A percentile compares a stretch with the other conserved stretches of the same genome.
Evolutionary conservation across 2,329 filamentous ascomycete genomes (phyloP).

Genomic region (Talaromyces piceae): DNA sequence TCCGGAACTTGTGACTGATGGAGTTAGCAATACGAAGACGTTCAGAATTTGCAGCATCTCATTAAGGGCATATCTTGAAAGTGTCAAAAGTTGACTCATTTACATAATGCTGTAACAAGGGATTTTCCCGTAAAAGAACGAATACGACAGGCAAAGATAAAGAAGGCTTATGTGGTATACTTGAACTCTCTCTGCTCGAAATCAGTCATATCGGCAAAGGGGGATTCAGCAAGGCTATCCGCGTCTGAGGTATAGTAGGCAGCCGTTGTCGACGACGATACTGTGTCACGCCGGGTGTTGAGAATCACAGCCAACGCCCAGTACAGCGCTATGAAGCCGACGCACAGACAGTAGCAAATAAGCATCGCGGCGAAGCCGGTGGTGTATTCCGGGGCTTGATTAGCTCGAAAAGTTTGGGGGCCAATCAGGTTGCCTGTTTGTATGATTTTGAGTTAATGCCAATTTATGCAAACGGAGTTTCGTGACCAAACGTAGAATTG

Average conservation of each 20-base stretch:
- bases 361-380: slow-evolving; percentile 32
- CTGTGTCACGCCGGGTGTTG: slow-evolving; percentile 13
- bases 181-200: slow-evolving; percentile 19
- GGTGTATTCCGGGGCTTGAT: slow-evolving; percentile 34
- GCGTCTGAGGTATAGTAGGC: slow-evolving; percentile 2
- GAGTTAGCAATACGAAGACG: not conserved
- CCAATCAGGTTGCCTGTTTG: slow-evolving; percentile 33
- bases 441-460: not conserved
- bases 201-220: slow-evolving; percentile 20
- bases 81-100: not conserved
- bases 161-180: slow-evolving; percentile 17
- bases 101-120: not conserved
- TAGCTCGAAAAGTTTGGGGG: slow-evolving; percentile 34
- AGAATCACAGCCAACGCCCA: slow-evolving; percentile 20
- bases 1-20: not conserved
- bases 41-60: not conserved
- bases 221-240: slow-evolving; percentile 8
- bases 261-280: not conserved
- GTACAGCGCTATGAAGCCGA: slow-evolving; percentile 25
- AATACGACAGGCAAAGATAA: not conserved
- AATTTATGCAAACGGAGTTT: not conserved
- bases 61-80: not conserved
- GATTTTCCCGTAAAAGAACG: not conserved
- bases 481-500: too few relatives aligned
- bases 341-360: slow-evolving; percentile 26